Conservation (phyloP, 225 moss, liverwort and hornwort genomes). For the Pleurozium schreberi region DNA sequence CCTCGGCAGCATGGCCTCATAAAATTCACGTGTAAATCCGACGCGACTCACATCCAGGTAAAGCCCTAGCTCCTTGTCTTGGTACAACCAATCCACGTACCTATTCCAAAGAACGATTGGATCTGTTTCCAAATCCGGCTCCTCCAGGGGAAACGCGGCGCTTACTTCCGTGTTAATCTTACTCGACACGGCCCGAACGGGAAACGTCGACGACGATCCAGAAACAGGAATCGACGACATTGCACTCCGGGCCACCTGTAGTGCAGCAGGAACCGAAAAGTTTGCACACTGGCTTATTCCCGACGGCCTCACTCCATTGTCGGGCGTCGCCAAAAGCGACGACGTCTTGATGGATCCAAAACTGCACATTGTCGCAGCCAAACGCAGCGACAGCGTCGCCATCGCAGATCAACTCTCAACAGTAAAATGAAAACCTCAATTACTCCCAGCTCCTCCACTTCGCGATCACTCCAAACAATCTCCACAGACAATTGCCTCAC, state of each 20-base stretch:
- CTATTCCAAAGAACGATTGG: constrained; percentile 64
- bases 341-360: not conserved
- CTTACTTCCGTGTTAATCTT: constrained; percentile 20
- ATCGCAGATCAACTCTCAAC: constrained; percentile 8
- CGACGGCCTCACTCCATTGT: constrained; percentile 1
- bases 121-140: constrained; percentile 48
- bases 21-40: constrained; percentile 57
- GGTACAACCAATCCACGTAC: constrained; percentile 70
- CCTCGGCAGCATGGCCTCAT: constrained; percentile 57
- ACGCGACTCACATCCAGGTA: constrained; percentile 66
- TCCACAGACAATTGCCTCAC: not conserved
- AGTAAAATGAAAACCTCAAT: not conserved
- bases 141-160: constrained; percentile 6
- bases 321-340: constrained; percentile 1
- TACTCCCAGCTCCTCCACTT: not conserved
- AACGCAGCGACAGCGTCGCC: constrained; percentile 22
- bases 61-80: constrained; percentile 66
- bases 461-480: not conserved
- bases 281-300: not conserved
- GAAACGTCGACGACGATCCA: constrained; percentile 10
- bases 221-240: constrained; percentile 38
- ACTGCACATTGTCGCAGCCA: constrained; percentile 25
- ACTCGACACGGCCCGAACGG: constrained; percentile 34
- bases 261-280: not conserved
- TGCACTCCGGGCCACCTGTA: constrained; percentile 18